Base-by-base conservation (phyloP, 1,139 yeast species). In the Hyphopichia pseudoburtonii region DNA sequence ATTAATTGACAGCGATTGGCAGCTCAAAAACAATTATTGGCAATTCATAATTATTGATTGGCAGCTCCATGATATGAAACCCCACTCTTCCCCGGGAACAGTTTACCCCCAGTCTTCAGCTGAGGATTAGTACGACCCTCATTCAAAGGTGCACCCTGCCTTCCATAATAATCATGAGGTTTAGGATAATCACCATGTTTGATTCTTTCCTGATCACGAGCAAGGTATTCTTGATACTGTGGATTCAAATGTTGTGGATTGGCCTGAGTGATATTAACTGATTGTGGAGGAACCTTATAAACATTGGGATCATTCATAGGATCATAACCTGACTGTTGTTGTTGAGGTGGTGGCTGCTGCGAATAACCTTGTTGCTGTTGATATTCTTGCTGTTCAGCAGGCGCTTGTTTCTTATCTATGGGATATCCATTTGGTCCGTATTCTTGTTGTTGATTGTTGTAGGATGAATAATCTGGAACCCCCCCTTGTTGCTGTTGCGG, bases 51-150 rank as follows among this genome's bases (percentile, higher is more conserved):
- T 8, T 31, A 23, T 5, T 21, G 26, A 35, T 62, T 66, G 3
- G 74, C 73, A 26, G 71, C 69, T 38, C 57, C 53, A 40, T 65
- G 60, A 44, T 70, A 70, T 2, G 69, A 64, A 6, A 64, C 70
- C 2, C 72, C 72, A 21, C 61, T 43, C 17, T 57, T 48, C 2
- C 76, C 76, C 2, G 76, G 76, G 35, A 70, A 70, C 4, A 52
- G 50, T 9, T 58, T 52, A 8, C 69, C 61, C 2, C 67, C 62
- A 9, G 55, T 52, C 29, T 50, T 52, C 21, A 42, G 45, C 4
- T 47, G 51, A 5, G 52, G 47, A 30, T 54, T 48, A 18, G 44
- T 47, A 16, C 52, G 56, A 24, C 70, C 62, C 15, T 56, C 56
- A 21, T 55, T 55, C 44, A 67, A 56, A 2, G 72, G 71, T 3